A percentile compares a stretch with the other conserved stretches of the same genome.
Conservation (phyloP, 2,329 filamentous ascomycete species). For the Paraphoma sp. region DNA sequence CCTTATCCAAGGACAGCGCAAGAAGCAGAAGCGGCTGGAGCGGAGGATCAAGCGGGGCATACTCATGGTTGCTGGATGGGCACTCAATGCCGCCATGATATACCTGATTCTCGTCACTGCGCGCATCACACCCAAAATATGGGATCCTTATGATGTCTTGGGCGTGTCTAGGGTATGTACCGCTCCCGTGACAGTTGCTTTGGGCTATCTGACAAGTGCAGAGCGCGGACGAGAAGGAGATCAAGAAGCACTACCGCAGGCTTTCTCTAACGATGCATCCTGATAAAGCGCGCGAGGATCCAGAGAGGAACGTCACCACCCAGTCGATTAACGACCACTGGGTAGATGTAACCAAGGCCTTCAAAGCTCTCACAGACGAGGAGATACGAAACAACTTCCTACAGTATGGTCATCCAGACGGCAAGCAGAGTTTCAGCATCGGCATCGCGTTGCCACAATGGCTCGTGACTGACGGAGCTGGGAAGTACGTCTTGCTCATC, state of each 20-base stretch:
- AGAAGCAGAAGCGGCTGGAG: conserved; percentile 88
- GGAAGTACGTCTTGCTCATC: conserved; percentile 90
- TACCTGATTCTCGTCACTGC: conserved; percentile 87
- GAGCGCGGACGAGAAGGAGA: conserved; percentile 85
- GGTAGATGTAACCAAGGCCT: conserved; percentile 95
- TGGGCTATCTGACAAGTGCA: conserved; percentile 47
- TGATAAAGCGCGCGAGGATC: conserved; percentile 86
- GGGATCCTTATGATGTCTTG: conserved; percentile 96
- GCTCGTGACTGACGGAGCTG: conserved; percentile 90
- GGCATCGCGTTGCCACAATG: conserved; percentile 94
- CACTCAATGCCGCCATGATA: conserved; percentile 84
- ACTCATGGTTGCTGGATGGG: conserved; percentile 78
- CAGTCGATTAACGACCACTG: conserved; percentile 87
- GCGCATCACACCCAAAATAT: conserved; percentile 75
- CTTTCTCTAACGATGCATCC: conserved; percentile 89
- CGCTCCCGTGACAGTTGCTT: not conserved
- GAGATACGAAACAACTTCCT: conserved; percentile 97
- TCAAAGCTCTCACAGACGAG: conserved; percentile 97
- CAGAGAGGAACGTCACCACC: conserved; percentile 84
- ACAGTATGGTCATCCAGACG: conserved; percentile 94
- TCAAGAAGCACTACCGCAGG: conserved; percentile 88
- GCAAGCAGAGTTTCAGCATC: conserved; percentile 97
- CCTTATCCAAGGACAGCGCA: conserved; percentile 80
- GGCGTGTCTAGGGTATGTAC: conserved; percentile 76
- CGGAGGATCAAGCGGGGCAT: conserved; percentile 84